Conservation (phyloP, 2,329 filamentous ascomycete genomes). For the Fusarium keratoplasticum region DNA sequence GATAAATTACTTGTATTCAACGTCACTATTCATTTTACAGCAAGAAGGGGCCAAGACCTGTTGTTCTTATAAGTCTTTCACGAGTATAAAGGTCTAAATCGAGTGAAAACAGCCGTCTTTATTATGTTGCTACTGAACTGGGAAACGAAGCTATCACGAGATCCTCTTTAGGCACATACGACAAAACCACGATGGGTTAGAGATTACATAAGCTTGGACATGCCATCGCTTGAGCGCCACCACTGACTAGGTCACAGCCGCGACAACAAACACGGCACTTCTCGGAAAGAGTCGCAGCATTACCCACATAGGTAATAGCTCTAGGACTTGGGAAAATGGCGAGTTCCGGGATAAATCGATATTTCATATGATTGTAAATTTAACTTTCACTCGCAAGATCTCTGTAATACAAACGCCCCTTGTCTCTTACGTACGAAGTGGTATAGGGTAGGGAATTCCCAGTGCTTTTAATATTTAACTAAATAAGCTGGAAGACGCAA, state of each 20-base stretch:
- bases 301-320: background rate
- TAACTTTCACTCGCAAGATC: background rate
- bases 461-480: too few relatives aligned
- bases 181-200: background rate
- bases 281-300: background rate
- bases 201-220: background rate
- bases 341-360: background rate
- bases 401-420: too few relatives aligned
- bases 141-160: background rate
- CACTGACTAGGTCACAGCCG: background rate
- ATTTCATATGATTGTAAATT: background rate
- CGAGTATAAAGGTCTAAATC: background rate
- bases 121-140: background rate
- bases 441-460: too few relatives aligned
- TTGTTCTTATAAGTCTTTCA: background rate
- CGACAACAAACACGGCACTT: background rate
- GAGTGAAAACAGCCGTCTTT: background rate
- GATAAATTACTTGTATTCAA: background rate
- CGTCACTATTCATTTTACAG: background rate
- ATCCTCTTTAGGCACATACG: background rate
- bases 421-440: too few relatives aligned
- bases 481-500: too few relatives aligned
- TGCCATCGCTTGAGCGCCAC: background rate
- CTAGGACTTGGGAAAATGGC: background rate
- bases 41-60: background rate